Evolutionary conservation across 495 filamentous ascomycete species (phyloP), one percentile per base, ranked within the genome.

Genomic region (Neurospora intermedia): DNA sequence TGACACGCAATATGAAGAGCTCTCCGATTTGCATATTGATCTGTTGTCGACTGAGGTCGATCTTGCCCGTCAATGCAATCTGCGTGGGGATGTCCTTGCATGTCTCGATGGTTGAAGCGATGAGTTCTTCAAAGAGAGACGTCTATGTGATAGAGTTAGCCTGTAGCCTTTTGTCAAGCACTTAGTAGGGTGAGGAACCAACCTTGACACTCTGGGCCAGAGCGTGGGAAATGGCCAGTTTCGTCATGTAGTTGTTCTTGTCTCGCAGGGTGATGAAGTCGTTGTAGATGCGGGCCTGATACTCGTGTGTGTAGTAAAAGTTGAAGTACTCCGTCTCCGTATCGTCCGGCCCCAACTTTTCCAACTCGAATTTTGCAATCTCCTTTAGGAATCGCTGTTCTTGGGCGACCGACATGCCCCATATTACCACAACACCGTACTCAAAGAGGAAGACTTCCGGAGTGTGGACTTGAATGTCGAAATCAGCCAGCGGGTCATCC

Each of bases 351-450:
- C 88, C 89, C 69, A 99, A 85, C 79, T 97, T 98, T 76, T 97
- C 95, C 31, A 86, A 85, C 78, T 97, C 96, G 78, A 98, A 99
- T 78, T 95, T 97, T n/a, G 92, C 90, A 70, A 98, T 91, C 76
- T 99, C 96, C 73, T 94, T 95, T 6, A 99, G 84, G 78, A 99
- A 97, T 35, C 91, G 87, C 69, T 91, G 88, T 81, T 99, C 96
- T 74, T 99, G 90, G 9, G 88, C 84, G 9, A 91, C 82, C 1
- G 92, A 90, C 95, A 99, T 97, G 73, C 96, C 96, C 96, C 96
- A 99, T 80, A 98, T 94, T n/a, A 99, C 96, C n/a, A 97, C 92
- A n/a, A 97, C 96, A 48, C 96, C 96, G 78, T 99, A 99, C 76
- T 97, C 91, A 79, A 97, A 99, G 31, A 99, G 87, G 81, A 99